Evolutionary conservation across 2,329 filamentous ascomycete species (phyloP).

Genomic region (Claviceps sp.): DNA sequence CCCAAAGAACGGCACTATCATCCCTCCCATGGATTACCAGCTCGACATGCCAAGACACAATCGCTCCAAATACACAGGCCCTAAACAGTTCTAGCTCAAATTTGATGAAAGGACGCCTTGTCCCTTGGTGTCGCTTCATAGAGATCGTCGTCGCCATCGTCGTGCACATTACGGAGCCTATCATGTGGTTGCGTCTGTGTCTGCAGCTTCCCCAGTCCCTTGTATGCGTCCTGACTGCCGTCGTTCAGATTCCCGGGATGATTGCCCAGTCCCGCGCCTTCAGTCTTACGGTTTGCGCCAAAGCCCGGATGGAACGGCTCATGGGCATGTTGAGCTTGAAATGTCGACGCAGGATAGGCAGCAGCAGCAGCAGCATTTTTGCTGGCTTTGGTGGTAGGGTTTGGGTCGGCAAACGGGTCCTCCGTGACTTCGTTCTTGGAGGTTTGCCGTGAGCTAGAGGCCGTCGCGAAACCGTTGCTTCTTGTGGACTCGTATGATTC

Average conservation of each 20-base stretch:
- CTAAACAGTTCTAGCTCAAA: constrained; percentile 9
- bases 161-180: constrained; percentile 3
- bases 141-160: constrained; percentile 22
- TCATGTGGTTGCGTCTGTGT: constrained; percentile 5
- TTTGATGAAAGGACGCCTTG: constrained; percentile 24
- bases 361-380: constrained; percentile 5
- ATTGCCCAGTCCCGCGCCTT: neutral
- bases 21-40: too few species aligned
- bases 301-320: constrained; percentile 29
- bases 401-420: constrained; percentile 22
- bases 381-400: constrained; percentile 2
- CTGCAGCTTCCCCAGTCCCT: constrained; percentile 8
- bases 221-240: neutral
- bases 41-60: too few species aligned
- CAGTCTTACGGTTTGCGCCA: constrained; percentile 5
- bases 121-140: constrained; percentile 26
- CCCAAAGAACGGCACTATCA: too few species aligned
- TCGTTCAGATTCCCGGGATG: constrained; percentile 7
- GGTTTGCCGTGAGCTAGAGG: constrained; percentile 13
- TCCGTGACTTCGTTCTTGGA: constrained; percentile 16
- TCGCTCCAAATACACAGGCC: too few species aligned
- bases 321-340: constrained; percentile 14
- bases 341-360: constrained; percentile 8
- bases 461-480: constrained; percentile 7
- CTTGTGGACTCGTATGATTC: constrained; percentile 15